phyloP scores from a whole-genome alignment of 192 early-diverging fungal species.

The Coemansia sp. region DNA sequence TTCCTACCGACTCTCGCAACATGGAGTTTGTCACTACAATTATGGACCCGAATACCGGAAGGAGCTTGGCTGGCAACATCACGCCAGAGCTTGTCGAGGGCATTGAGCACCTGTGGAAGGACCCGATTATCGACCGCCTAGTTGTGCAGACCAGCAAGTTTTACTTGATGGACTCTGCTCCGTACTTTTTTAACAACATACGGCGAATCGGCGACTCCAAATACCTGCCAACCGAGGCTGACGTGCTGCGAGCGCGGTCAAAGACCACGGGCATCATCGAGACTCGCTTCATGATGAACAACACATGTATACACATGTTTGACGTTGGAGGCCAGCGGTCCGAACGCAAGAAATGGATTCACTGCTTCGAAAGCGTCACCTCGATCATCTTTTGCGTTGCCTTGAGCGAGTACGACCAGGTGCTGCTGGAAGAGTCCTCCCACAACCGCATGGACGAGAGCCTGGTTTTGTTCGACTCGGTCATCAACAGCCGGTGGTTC shows the following conservation, averaged over 20 bases:
- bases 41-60: slow-evolving; percentile 49
- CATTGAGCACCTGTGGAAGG: slow-evolving; percentile 70
- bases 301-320: slow-evolving; percentile 91
- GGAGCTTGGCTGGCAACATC: slow-evolving; percentile 58
- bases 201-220: slow-evolving; percentile 77
- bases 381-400: slow-evolving; percentile 95
- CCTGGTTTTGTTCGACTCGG: slow-evolving; percentile 84
- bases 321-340: slow-evolving; percentile 99
- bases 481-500: slow-evolving; percentile 93
- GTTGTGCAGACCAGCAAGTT: slow-evolving; percentile 77
- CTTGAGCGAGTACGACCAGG: slow-evolving; percentile 91
- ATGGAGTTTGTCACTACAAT: slow-evolving; percentile 40
- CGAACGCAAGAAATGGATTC: slow-evolving; percentile 99
- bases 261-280: slow-evolving; percentile 98
- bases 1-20: slow-evolving; percentile 56
- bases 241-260: slow-evolving; percentile 92
- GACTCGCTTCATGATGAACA: slow-evolving; percentile 88
- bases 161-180: slow-evolving; percentile 89
- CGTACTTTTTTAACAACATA: slow-evolving; percentile 91
- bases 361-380: slow-evolving; percentile 98
- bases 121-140: slow-evolving; percentile 61
- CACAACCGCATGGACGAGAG: slow-evolving; percentile 93
- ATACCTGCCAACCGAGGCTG: slow-evolving; percentile 89
- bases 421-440: slow-evolving; percentile 76
- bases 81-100: slow-evolving; percentile 66